Evolutionary conservation across 805 yeast species (phyloP).

Genomic region (Candida anglica): DNA sequence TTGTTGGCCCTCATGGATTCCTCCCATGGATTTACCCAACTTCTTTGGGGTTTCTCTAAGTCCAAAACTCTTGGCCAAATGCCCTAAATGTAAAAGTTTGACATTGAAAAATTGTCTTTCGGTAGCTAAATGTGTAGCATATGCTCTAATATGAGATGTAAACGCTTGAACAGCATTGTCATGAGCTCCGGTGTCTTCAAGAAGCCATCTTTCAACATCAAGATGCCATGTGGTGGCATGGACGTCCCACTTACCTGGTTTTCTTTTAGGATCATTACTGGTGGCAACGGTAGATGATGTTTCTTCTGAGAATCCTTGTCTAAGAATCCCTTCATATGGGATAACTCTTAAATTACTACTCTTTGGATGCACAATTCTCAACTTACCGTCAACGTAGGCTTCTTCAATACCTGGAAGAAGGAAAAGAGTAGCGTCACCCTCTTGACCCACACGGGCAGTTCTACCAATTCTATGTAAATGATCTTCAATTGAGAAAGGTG

Average conservation of each 20-base stretch:
- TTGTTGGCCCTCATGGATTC: slow-evolving; percentile 18
- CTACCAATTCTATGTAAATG: slow-evolving; percentile 96
- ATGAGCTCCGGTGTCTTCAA: slow-evolving; percentile 60
- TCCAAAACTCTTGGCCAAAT: slow-evolving; percentile 91
- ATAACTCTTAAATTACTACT: slow-evolving; percentile 27
- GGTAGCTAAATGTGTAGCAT: slow-evolving; percentile 84
- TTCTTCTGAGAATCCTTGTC: slow-evolving; percentile 34
- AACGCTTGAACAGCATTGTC: slow-evolving; percentile 76
- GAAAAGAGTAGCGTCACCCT: slow-evolving; percentile 75
- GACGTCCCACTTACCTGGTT: slow-evolving; percentile 72
- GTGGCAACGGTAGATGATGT: slow-evolving; percentile 21
- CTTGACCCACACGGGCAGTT: slow-evolving; percentile 94
- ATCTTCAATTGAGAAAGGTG: slow-evolving; percentile 91
- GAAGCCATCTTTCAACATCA: slow-evolving; percentile 80
- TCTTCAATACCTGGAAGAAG: slow-evolving; percentile 89
- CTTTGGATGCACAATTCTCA: slow-evolving; percentile 36
- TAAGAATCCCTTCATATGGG: slow-evolving; percentile 30
- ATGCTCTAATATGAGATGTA: slow-evolving; percentile 87
- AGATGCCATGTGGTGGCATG: slow-evolving; percentile 97
- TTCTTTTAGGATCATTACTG: slow-evolving; percentile 33
- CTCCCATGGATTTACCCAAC: slow-evolving; percentile 45
- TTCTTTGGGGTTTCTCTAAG: slow-evolving; percentile 91
- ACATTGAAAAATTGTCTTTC: slow-evolving; percentile 83
- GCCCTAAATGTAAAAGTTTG: slow-evolving; percentile 85
- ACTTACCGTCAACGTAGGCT: slow-evolving; percentile 60